Evolutionary conservation across 2,329 filamentous ascomycete genomes (phyloP).

Genomic region (Cladophialophora bantiana): DNA sequence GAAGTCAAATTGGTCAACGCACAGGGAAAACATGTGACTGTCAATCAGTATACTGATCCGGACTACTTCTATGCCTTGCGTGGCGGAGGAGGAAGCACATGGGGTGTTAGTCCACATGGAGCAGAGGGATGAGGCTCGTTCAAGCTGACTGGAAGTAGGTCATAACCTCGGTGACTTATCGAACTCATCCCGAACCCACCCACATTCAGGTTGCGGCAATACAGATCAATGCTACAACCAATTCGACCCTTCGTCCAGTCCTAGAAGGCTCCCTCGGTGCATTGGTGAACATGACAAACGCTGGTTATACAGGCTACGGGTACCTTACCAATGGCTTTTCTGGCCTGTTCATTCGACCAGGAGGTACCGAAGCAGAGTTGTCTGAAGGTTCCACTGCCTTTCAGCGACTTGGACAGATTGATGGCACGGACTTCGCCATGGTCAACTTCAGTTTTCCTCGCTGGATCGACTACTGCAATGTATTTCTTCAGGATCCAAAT

Average conservation of each 20-base stretch:
- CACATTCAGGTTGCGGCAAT: slow-evolving; percentile 43
- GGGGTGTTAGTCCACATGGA: slow-evolving; percentile 38
- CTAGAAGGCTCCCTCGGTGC: slow-evolving; percentile 38
- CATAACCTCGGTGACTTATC: slow-evolving; percentile 41
- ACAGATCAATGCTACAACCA: slow-evolving; percentile 42
- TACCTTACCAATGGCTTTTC: slow-evolving; percentile 37
- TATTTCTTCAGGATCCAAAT: slow-evolving; percentile 44
- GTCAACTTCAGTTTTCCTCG: slow-evolving; percentile 40
- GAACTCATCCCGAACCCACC: slow-evolving; percentile 42
- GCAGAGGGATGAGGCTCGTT: neutral
- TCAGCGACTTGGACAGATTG: slow-evolving; percentile 36
- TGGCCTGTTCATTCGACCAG: slow-evolving; percentile 46
- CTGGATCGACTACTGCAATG: slow-evolving; percentile 43
- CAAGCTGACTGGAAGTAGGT: slow-evolving; percentile 28
- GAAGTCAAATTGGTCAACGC: slow-evolving; percentile 41
- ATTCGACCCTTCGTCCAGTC: slow-evolving; percentile 37
- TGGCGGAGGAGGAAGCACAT: slow-evolving; percentile 42
- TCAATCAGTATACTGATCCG: slow-evolving; percentile 42
- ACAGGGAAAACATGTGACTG: slow-evolving; percentile 32
- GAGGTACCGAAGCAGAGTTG: slow-evolving; percentile 42
- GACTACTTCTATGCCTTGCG: slow-evolving; percentile 43
- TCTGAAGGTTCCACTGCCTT: slow-evolving; percentile 35
- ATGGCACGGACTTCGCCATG: slow-evolving; percentile 36
- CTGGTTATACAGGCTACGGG: slow-evolving; percentile 45
- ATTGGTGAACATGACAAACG: slow-evolving; percentile 41